Evolutionary conservation across 805 yeast genomes (phyloP), one percentile per base, ranked within the genome.

Genomic region (Saturnispora diversa): DNA sequence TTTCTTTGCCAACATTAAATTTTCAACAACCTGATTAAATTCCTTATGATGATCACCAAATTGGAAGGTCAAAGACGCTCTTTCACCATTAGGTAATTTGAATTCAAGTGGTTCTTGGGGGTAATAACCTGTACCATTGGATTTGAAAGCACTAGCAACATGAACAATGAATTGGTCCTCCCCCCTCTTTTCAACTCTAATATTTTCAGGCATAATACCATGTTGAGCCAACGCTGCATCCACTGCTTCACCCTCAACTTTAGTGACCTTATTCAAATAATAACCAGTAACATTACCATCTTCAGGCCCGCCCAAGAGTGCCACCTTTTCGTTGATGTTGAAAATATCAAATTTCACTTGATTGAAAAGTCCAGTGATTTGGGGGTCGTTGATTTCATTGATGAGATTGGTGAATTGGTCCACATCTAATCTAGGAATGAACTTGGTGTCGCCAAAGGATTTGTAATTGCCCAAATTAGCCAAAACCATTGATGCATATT

Each of bases 371-470:
- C 55, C 59, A 15, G 60, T 40, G 26, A 59, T 49, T 2, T 48
- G 42, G 15, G 55, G 61, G 44, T 65, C 62, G 31, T 64, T 65
- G 16, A 72, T 56, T 2, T 66, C 46, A 25, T 58, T 58, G n/a
- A 72, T 67, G 23, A 83, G 62, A 19, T 61, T 48, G 42, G 64
- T 70, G 49, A 85, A 77, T 6, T 68, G 68, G 0, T 59, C 70
- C 24, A 50, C 53, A 0, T 69, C 42, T 29, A 84, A 52, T 37
- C 75, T 64, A 30, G 96, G 96, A 47, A 86, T 69, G 54, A 86
- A 86, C 60, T 86, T 86, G 50, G 75, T 75, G 62, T 86, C 95
- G 49, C 96, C 96, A 58, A 86, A 86, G 1, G 92, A 80, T 62
- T 81, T 86, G 63, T 74, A 83, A 54, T 83, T 83, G 49, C 92